These are phyloP conservation scores for Bertia moriformis DNA, from an alignment of 2,329 filamentous ascomycete genomes.

Conservation along the genomic window DNA sequence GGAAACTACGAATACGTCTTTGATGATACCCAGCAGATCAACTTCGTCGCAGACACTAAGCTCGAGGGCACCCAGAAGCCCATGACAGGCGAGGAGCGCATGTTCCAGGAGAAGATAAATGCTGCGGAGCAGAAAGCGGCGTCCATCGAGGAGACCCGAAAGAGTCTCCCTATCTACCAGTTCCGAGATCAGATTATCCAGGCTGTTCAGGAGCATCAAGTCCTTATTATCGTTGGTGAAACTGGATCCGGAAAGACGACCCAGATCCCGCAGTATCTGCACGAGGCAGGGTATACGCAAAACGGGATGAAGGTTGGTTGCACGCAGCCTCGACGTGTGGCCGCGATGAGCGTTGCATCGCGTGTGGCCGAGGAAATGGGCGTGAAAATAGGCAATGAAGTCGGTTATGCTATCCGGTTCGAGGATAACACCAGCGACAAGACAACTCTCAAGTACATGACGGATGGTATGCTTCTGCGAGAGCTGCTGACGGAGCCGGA, in stretches of 20 bases:
- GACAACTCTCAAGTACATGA: constrained; percentile 90
- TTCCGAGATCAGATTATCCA: constrained; percentile 75
- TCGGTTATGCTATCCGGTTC: constrained; percentile 89
- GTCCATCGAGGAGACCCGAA: constrained; percentile 80
- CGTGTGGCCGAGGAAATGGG: constrained; percentile 92
- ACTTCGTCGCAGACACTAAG: constrained; percentile 65
- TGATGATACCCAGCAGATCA: constrained; percentile 76
- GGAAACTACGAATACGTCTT: constrained; percentile 86
- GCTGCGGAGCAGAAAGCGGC: constrained; percentile 78
- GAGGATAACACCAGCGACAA: constrained; percentile 86
- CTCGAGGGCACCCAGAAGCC: constrained; percentile 58
- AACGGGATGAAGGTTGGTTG: constrained; percentile 74
- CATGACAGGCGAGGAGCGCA: constrained; percentile 64
- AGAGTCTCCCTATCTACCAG: constrained; percentile 76
- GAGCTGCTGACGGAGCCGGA: constrained; percentile 84
- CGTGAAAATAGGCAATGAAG: constrained; percentile 76
- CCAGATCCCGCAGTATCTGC: constrained; percentile 82
- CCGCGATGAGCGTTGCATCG: constrained; percentile 92
- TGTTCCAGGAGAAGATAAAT: constrained; percentile 68
- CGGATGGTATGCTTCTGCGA: constrained; percentile 83
- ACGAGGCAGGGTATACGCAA: constrained; percentile 81
- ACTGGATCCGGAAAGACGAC: constrained; percentile 94
- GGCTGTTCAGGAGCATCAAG: constrained; percentile 74
- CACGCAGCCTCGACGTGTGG: constrained; percentile 87
- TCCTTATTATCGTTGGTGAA: constrained; percentile 84